Percentiles rank a stretch among this genome's conserved stretches.
Conservation (phyloP, 2,329 filamentous ascomycete genomes). For the Colletotrichum sidae region DNA sequence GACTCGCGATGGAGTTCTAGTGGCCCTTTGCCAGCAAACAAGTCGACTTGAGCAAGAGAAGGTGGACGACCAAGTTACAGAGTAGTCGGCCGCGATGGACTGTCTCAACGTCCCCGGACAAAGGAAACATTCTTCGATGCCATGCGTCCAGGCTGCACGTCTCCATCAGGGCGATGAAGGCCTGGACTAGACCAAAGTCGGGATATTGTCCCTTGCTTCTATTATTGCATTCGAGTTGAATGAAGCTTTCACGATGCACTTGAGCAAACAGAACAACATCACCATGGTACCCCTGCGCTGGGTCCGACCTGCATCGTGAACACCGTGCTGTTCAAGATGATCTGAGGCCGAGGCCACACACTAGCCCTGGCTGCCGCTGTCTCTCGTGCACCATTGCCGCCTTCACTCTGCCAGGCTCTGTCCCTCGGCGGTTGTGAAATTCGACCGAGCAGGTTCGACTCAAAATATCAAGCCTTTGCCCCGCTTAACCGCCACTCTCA, state of each 20-base stretch:
- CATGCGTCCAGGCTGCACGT: background rate
- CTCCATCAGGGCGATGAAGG: too few relatives aligned
- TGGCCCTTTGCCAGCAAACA: background rate
- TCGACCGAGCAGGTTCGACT: background rate
- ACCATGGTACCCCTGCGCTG: conserved; percentile 1
- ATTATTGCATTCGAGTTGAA: too few relatives aligned
- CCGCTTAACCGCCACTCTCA: too few relatives aligned
- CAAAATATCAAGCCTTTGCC: too few relatives aligned
- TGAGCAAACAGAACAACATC: too few relatives aligned
- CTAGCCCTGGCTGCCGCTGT: conserved; percentile 7
- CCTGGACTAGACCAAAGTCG: too few relatives aligned
- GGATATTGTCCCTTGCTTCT: background rate
- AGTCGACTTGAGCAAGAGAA: background rate
- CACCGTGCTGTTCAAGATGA: background rate
- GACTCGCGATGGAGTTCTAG: background rate
- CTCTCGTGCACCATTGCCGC: background rate
- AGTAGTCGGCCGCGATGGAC: too few relatives aligned
- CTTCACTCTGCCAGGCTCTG: conserved; percentile 1
- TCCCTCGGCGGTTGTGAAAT: background rate
- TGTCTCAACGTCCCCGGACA: too few relatives aligned
- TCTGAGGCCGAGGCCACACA: background rate
- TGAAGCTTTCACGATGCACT: too few relatives aligned
- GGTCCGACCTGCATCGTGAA: conserved; percentile 1
- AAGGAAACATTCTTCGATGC: background rate
- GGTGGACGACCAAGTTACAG: background rate